Percentiles rank a stretch among this genome's conserved stretches.
phyloP scores from a whole-genome alignment of 78 protist species.

The Anaeramoeba ignava region DNA sequence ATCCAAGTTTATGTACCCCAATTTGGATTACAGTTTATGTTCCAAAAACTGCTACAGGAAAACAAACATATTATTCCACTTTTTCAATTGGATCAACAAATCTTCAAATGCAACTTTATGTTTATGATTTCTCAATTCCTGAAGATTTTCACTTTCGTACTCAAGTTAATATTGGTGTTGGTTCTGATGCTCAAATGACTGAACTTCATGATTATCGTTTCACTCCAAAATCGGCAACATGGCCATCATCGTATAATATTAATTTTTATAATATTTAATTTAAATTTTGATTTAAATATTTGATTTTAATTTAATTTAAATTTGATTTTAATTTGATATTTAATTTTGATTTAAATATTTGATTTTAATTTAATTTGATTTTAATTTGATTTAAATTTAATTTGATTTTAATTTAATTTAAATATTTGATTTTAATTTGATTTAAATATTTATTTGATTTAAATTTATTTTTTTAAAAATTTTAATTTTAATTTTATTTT shows the following conservation, averaged over 20 bases:
- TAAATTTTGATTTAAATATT: no score
- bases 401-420: no score
- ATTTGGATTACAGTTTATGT: background rate
- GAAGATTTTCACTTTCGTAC: background rate
- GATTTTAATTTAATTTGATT: no score
- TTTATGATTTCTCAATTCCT: background rate
- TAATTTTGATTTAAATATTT: no score
- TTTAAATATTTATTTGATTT: no score
- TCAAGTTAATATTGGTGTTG: background rate
- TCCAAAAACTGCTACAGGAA: background rate
- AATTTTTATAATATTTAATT: no score
- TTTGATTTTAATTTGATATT: no score
- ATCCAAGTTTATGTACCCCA: background rate
- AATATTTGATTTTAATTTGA: no score
- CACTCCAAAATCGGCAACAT: background rate
- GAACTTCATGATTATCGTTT: background rate
- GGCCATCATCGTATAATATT: background rate
- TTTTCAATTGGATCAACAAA: background rate
- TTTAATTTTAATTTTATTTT: no score
- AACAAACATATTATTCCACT: background rate
- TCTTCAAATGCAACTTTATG: background rate
- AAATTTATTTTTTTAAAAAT: no score
- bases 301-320: no score
- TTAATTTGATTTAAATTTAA: no score
- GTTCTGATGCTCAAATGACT: background rate